Percentiles rank a stretch among this genome's conserved stretches.
Evolutionary conservation across 192 early-diverging fungal species (phyloP).

Genomic region (Backusella mclennaniae): DNA sequence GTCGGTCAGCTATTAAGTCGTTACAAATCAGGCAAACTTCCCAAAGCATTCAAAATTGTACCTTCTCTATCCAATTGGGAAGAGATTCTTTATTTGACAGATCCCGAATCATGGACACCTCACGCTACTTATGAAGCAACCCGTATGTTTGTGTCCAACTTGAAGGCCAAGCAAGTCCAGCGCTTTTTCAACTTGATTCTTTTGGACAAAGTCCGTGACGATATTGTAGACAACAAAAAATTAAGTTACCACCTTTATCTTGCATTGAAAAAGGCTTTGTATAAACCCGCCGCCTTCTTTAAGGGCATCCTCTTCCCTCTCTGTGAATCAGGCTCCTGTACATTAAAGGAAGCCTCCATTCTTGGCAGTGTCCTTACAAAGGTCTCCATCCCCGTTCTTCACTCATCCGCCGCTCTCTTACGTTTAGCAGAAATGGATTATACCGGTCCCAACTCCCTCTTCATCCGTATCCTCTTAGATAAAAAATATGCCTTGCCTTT

Average conservation of each 20-base stretch:
- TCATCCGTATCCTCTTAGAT: slow-evolving; percentile 94
- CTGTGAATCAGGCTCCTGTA: slow-evolving; percentile 90
- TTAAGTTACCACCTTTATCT: slow-evolving; percentile 97
- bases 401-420: slow-evolving; percentile 91
- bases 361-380: slow-evolving; percentile 89
- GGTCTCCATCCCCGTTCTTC: slow-evolving; percentile 92
- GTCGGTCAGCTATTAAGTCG: slow-evolving; percentile 87
- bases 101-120: slow-evolving; percentile 93
- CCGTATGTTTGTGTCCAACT: slow-evolving; percentile 94
- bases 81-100: slow-evolving; percentile 90
- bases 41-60: slow-evolving; percentile 99
- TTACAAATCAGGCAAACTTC: slow-evolving; percentile 93
- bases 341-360: slow-evolving; percentile 95
- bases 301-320: slow-evolving; percentile 95
- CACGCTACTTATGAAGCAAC: slow-evolving; percentile 96
- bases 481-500: slow-evolving; percentile 98
- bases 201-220: slow-evolving; percentile 89
- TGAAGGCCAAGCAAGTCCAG: slow-evolving; percentile 91
- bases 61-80: slow-evolving; percentile 96
- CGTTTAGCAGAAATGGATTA: slow-evolving; percentile 98
- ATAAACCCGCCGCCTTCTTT: slow-evolving; percentile 97
- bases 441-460: slow-evolving; percentile 89
- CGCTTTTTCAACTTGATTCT: slow-evolving; percentile 86
- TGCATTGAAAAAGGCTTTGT: slow-evolving; percentile 93
- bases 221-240: slow-evolving; percentile 97